Conservation (phyloP, 768 basidiomycete genomes). For the Neoboletus subvelutipes region DNA sequence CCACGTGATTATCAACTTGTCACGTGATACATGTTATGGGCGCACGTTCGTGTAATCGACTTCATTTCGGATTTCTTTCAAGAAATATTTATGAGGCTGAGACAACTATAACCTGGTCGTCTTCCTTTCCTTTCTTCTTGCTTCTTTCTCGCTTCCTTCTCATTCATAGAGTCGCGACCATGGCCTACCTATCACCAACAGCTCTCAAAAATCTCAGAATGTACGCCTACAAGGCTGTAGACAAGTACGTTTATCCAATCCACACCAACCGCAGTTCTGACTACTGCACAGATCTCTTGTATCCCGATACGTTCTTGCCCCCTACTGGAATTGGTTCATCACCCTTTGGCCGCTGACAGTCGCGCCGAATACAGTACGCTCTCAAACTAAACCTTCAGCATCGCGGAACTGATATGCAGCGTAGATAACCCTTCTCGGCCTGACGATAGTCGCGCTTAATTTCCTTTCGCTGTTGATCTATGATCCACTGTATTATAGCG, state of each 20-base stretch:
- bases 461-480: conserved; percentile 80
- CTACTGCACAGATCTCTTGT: conserved; percentile 58
- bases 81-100: background rate
- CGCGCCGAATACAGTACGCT: conserved; percentile 84
- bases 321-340: conserved; percentile 92
- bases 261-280: conserved; percentile 4
- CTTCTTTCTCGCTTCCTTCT: background rate
- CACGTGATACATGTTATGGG: conserved; percentile 2
- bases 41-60: background rate
- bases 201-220: conserved; percentile 74
- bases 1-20: conserved; percentile 5
- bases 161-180: conserved; percentile 22
- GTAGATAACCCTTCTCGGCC: conserved; percentile 90
- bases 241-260: conserved; percentile 56
- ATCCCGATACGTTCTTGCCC: conserved; percentile 73
- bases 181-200: conserved; percentile 64
- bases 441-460: conserved; percentile 79
- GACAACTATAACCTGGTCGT: background rate
- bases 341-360: conserved; percentile 81
- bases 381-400: background rate
- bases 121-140: background rate
- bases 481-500: conserved; percentile 73
- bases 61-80: background rate
- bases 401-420: background rate
- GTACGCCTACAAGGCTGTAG: conserved; percentile 79